A percentile compares a stretch with the other conserved stretches of the same genome.
These are phyloP conservation scores for Aspergillus sclerotioniger DNA, from an alignment of 495 filamentous ascomycete genomes.

Conservation along the genomic window DNA sequence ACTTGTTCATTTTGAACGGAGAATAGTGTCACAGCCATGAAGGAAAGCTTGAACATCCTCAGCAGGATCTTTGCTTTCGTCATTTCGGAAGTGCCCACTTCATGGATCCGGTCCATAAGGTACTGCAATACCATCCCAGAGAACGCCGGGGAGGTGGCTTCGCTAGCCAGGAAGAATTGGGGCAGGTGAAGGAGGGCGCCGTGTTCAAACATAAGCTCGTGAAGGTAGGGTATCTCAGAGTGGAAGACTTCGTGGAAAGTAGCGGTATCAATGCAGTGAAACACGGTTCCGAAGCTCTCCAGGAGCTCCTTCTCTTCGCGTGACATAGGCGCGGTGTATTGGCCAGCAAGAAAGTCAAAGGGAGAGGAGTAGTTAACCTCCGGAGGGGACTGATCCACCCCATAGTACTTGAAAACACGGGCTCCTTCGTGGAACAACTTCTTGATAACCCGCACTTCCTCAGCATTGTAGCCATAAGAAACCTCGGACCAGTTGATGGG, in stretches of 20 bases:
- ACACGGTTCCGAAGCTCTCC: constrained; percentile 96
- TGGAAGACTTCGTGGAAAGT: constrained; percentile 99
- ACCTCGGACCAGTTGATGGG: constrained; percentile 94
- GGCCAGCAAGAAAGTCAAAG: constrained; percentile 86
- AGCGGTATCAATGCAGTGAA: constrained; percentile 97
- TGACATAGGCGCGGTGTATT: constrained; percentile 84
- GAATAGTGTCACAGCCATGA: constrained; percentile 99
- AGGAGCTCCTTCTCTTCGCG: constrained; percentile 98
- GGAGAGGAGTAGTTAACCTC: constrained; percentile 75
- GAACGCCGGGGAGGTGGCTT: constrained; percentile 95
- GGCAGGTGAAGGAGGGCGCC: constrained; percentile 90
- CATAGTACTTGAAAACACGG: constrained; percentile 94
- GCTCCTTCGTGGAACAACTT: constrained; percentile 97
- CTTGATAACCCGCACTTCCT: constrained; percentile 94
- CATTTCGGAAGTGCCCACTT: constrained; percentile 88
- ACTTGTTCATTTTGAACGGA: constrained; percentile 93
- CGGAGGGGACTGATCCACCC: constrained; percentile 72
- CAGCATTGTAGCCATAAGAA: constrained; percentile 93
- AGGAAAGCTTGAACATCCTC: constrained; percentile 95
- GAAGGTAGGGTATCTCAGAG: constrained; percentile 91
- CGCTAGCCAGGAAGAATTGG: constrained; percentile 96
- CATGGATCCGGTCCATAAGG: constrained; percentile 91
- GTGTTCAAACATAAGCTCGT: constrained; percentile 97
- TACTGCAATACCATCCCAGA: constrained; percentile 97
- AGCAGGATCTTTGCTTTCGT: constrained; percentile 89